Base-by-base conservation (phyloP, 2,329 filamentous ascomycete species). In the Exophiala sideris region DNA sequence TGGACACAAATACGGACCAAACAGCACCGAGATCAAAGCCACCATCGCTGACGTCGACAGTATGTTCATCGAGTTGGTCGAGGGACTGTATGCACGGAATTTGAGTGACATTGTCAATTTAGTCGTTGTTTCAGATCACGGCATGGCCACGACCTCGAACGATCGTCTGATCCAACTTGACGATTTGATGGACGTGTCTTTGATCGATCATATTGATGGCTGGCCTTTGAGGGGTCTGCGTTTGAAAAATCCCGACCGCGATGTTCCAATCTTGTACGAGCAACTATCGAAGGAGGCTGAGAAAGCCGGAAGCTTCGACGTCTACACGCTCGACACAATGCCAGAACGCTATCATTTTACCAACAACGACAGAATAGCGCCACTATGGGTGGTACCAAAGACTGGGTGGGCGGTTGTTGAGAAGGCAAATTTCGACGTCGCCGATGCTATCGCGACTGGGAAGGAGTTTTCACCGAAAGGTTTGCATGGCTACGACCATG, bases 121-220 rank as follows among this genome's bases (percentile, higher is more conserved):
- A 6, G 85, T 99, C 33, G 80, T 99, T n/a, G 92, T 99, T 2
- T 96, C 91, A 0, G 94, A 99, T 68, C 94, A 99, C 68, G 94
- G 94, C 47, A 99, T 99, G 94, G 94, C 94, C 1, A 95, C 91
- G 0, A 97, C 94, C 0, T 88, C 91, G 56, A 83, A 81, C 0
- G 79, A 84, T 14, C 82, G 94, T 9, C 76, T 97, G 42, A 80
- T 97, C 21, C 94, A 97, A 71, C 77, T 97, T 2, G 94, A 99
- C 60, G 90, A 96, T 66, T 73, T 97, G 3, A 78, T 97, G 44
- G 89, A 96, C 67, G 79, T 87, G 5, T 75, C 74, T 45, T 80
- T 90, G 63, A 85, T 97, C 41, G 86, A 87, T 54, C 90, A 94
- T 67, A 87, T 84, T 21, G 94, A 99, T 63, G 94, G 94, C 50